Conservation (phyloP, 176 grass and related monocot species). For the Aegilops speltoides region DNA sequence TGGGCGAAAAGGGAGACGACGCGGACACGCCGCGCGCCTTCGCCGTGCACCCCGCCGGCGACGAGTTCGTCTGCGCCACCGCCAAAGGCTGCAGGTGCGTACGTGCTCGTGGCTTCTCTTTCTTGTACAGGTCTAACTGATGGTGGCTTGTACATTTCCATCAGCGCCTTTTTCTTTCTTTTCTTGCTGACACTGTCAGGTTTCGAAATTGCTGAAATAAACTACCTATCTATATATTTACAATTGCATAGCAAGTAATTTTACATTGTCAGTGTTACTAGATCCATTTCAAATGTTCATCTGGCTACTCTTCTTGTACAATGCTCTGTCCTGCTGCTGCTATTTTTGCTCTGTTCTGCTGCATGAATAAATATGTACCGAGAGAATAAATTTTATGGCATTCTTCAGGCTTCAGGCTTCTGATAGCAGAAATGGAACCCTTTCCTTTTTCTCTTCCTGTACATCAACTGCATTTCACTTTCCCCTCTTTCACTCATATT, state of each 20-base stretch:
- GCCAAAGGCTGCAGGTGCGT: slow-evolving; percentile 77
- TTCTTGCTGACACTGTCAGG: neutral
- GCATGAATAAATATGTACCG: neutral
- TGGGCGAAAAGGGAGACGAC: slow-evolving; percentile 46
- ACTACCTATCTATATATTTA: no score
- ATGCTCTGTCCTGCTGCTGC: neutral
- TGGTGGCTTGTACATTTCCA: neutral
- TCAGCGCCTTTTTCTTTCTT: neutral
- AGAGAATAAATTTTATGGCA: neutral
- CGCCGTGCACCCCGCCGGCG: slow-evolving; percentile 68
- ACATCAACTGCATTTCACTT: neutral
- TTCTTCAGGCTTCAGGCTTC: neutral
- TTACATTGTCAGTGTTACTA: no score
- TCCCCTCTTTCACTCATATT: no score
- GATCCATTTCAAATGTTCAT: no score
- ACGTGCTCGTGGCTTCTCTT: neutral
- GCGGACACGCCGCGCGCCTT: slow-evolving; percentile 43
- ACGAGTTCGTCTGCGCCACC: slow-evolving; percentile 69
- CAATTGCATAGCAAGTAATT: no score
- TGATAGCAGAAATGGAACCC: neutral
- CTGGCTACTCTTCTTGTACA: neutral
- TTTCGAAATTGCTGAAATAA: neutral
- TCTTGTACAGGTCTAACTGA: neutral
- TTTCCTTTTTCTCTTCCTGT: neutral
- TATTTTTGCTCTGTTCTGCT: neutral